Evolutionary conservation across 768 basidiomycete species (phyloP), one percentile per base, ranked within the genome.

Genomic region (Hortiboletus flavorubellus): DNA sequence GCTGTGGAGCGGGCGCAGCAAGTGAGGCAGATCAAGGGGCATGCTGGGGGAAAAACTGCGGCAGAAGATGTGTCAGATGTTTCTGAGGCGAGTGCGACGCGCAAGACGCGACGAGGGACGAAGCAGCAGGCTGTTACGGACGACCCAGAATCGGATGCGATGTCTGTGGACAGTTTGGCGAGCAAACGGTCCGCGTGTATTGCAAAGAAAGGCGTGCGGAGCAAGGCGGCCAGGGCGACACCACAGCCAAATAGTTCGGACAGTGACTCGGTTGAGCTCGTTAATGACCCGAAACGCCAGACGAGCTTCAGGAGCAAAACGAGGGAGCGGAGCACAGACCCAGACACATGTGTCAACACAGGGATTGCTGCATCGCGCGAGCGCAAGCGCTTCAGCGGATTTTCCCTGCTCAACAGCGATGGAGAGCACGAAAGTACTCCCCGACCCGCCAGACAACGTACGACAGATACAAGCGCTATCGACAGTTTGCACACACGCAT

Each of bases 111-210:
- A 14, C 57, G 46, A 37, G 31, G 16, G 35, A 29, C 39, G 18
- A 49, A 23, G 12, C 53, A 54, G 37, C 53, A 41, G 31, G 14
- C n/a, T 43, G 33, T 34, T 16, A n/a, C 30, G 29, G 30, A 8
- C 21, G 56, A 67, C 18, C 45, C 58, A 4, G 71, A 64, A 29
- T 65, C 69, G 33, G 65, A 72, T 23, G 59, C 55, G 16, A 72
- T 71, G 67, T 62, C 69, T 26, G 63, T 72, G 58, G 69, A 67
- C 44, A 57, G 61, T 38, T 46, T 33, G 29, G 31, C 59, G 11
- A 60, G 54, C 39, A 58, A 23, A 23, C 58, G 56, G 21, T 45
- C 61, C 6, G 26, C 49, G 11, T 55, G 60, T 9, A 15, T n/a
- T 11, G 14, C 42, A 4, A 61, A 55, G 48, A 59, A 46, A 23